A percentile compares a stretch with the other conserved stretches of the same genome.
Conservation (phyloP, 805 yeast species). For the Ogataea haglerorum region DNA sequence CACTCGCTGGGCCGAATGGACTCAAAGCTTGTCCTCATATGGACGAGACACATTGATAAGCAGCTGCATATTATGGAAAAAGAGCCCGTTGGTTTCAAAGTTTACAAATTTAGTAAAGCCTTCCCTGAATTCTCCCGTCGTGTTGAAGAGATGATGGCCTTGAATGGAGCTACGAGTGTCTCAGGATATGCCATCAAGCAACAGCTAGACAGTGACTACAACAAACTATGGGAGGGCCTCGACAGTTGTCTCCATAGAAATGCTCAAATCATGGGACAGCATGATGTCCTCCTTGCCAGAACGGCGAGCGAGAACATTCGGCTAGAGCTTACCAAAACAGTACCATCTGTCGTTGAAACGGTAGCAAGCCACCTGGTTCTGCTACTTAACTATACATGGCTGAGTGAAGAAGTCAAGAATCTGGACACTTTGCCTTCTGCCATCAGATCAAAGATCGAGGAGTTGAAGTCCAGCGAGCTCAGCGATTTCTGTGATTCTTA, state of each 20-base stretch:
- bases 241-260: conserved; percentile 14
- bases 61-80: conserved; percentile 45
- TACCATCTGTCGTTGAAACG: conserved; percentile 2
- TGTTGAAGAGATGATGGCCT: conserved; percentile 32
- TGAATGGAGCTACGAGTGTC: conserved; percentile 13
- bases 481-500: conserved; percentile 45
- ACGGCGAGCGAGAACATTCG: conserved; percentile 7
- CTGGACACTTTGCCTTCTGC: conserved; percentile 19
- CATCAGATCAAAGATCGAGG: conserved; percentile 30
- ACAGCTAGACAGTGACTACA: conserved; percentile 19
- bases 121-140: conserved; percentile 45
- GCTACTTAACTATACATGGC: conserved; percentile 52
- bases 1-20: conserved; percentile 47
- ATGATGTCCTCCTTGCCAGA: conserved; percentile 4
- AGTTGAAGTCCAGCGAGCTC: conserved; percentile 32
- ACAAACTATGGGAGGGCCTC: conserved; percentile 24
- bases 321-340: conserved; percentile 3
- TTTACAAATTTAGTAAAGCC: conserved; percentile 43
- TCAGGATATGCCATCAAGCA: conserved; percentile 14
- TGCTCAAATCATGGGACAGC: conserved; percentile 9
- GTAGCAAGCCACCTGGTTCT: conserved; percentile 36
- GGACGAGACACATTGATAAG: conserved; percentile 58
- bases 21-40: conserved; percentile 49
- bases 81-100: conserved; percentile 22
- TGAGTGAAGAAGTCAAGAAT: conserved; percentile 40